These are phyloP conservation scores for Syncephalastrum racemosum DNA, from an alignment of 371 early-diverging fungal genomes.

Conservation along the genomic window DNA sequence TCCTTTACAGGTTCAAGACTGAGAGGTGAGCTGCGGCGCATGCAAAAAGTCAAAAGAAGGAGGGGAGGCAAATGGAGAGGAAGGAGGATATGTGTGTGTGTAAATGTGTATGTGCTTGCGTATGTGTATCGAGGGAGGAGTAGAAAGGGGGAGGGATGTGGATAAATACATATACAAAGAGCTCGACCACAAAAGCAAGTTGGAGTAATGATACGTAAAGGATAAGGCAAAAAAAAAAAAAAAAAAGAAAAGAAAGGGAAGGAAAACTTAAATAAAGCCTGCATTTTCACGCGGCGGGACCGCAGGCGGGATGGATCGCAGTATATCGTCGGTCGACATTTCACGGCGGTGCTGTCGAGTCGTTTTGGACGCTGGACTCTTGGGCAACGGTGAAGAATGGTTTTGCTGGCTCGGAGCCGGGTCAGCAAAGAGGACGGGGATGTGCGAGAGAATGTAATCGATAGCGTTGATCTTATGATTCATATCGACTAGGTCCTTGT, in stretches of 20 bases:
- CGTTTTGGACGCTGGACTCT: not conserved
- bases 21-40: too few species aligned
- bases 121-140: too few species aligned
- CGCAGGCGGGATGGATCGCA: slow-evolving; percentile 26
- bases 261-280: slow-evolving; percentile 29
- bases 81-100: too few species aligned
- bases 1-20: too few species aligned
- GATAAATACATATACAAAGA: too few species aligned
- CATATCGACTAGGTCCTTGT: slow-evolving; percentile 78
- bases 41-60: too few species aligned
- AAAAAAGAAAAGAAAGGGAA: slow-evolving; percentile 3
- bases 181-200: too few species aligned
- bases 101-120: too few species aligned
- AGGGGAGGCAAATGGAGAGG: too few species aligned
- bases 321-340: slow-evolving; percentile 17
- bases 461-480: slow-evolving; percentile 71
- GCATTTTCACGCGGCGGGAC: slow-evolving; percentile 43
- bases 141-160: too few species aligned
- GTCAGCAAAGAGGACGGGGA: slow-evolving; percentile 27
- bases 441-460: slow-evolving; percentile 62
- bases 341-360: slow-evolving; percentile 29
- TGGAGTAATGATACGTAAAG: too few species aligned
- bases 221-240: too few species aligned
- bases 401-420: slow-evolving; percentile 13
- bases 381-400: slow-evolving; percentile 16